phyloP scores from a whole-genome alignment of 768 basidiomycete species.

The Phanerochaete sordida region DNA sequence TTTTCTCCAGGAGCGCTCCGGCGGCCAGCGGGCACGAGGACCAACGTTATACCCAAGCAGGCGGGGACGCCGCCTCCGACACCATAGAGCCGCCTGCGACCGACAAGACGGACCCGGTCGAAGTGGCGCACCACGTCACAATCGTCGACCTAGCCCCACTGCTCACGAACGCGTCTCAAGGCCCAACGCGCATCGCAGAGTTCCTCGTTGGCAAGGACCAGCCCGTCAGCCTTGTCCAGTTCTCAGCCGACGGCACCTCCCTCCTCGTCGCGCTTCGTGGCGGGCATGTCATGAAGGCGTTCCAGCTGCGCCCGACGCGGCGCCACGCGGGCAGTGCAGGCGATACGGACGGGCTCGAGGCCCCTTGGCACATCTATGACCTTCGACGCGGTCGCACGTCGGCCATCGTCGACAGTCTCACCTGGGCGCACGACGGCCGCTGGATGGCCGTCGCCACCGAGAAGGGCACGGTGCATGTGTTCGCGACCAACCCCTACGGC shows the following conservation, averaged over 20 bases:
- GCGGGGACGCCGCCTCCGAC: background rate
- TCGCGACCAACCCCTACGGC: constrained; percentile 74
- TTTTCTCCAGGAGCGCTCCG: constrained; percentile 66
- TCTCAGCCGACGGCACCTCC: constrained; percentile 51
- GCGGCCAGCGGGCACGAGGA: constrained; percentile 30
- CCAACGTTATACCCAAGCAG: background rate
- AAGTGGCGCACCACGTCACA: constrained; percentile 39
- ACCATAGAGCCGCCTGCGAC: background rate
- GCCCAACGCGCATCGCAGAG: constrained; percentile 37
- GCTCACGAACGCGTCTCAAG: constrained; percentile 17
- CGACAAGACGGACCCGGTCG: background rate
- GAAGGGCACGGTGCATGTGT: constrained; percentile 67
- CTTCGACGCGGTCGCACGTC: constrained; percentile 69
- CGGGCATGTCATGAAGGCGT: constrained; percentile 52
- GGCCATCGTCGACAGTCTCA: constrained; percentile 54
- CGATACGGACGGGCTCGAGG: background rate
- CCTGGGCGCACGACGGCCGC: constrained; percentile 54
- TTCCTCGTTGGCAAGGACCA: constrained; percentile 48
- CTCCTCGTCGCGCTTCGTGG: constrained; percentile 50
- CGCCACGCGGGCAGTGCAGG: background rate
- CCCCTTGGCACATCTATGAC: constrained; percentile 58
- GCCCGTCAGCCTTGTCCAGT: constrained; percentile 43
- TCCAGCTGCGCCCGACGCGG: constrained; percentile 34
- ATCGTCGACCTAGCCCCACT: constrained; percentile 52
- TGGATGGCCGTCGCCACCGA: constrained; percentile 69